Percentiles rank a stretch among this genome's conserved stretches.
phyloP scores from a whole-genome alignment of 1,139 yeast genomes.

The Ogataea hybrid region DNA sequence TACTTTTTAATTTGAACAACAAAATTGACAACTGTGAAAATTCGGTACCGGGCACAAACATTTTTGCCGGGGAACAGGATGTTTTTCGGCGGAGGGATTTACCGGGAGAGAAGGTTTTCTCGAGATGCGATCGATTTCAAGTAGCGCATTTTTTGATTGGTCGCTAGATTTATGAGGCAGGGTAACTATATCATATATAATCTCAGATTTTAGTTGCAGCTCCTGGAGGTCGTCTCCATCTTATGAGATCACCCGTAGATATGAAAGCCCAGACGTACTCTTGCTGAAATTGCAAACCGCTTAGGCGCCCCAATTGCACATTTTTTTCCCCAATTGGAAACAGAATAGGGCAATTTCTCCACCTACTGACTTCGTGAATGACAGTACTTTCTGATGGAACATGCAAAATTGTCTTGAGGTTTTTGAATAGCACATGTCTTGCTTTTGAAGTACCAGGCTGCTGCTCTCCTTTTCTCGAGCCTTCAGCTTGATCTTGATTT shows the following conservation, averaged over 20 bases:
- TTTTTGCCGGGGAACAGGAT: not conserved
- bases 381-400: constrained; percentile 4
- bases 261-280: constrained; percentile 50
- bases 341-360: constrained; percentile 27
- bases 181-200: not conserved
- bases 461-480: not conserved
- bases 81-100: not conserved
- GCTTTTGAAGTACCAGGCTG: not conserved
- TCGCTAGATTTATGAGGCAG: not conserved
- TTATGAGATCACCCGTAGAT: constrained; percentile 51
- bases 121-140: no score
- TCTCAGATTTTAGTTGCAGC: not conserved
- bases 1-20: not conserved
- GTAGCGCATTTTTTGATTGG: constrained; percentile 2
- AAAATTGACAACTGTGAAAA: constrained; percentile 5
- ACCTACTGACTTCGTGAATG: constrained; percentile 24
- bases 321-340: constrained; percentile 33
- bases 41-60: not conserved
- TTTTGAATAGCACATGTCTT: constrained; percentile 5
- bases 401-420: not conserved
- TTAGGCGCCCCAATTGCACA: constrained; percentile 40
- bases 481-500: constrained; percentile 22
- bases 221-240: constrained; percentile 30
- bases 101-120: constrained; percentile 3
- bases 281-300: constrained; percentile 41